A percentile compares a stretch with the other conserved stretches of the same genome.
These are phyloP conservation scores for Spencermartinsiella europaea DNA, from an alignment of 805 yeast genomes.

Conservation along the genomic window DNA sequence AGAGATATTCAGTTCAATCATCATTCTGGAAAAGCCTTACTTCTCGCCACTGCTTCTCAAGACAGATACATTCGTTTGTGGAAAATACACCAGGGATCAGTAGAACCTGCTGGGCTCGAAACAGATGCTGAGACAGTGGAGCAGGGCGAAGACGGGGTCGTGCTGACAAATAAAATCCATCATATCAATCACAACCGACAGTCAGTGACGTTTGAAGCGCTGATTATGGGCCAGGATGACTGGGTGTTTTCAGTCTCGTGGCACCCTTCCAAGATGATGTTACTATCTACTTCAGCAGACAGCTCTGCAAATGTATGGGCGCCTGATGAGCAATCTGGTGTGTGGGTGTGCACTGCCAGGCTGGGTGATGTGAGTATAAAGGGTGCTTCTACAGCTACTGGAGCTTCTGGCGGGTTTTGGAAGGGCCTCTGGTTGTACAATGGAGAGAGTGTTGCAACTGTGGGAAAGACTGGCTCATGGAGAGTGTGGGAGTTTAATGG, in stretches of 20 bases:
- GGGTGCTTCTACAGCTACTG: slow-evolving; percentile 98
- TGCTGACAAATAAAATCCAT: slow-evolving; percentile 69
- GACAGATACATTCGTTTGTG: slow-evolving; percentile 89
- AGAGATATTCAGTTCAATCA: slow-evolving; percentile 59
- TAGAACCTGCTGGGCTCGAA: slow-evolving; percentile 31
- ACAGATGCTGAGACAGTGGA: slow-evolving; percentile 42
- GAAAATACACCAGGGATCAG: slow-evolving; percentile 46
- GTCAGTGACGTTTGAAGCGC: slow-evolving; percentile 77
- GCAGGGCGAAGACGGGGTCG: slow-evolving; percentile 36
- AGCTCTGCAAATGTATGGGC: slow-evolving; percentile 92
- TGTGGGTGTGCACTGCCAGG: slow-evolving; percentile 79
- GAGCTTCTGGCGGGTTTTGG: slow-evolving; percentile 79
- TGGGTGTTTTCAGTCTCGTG: slow-evolving; percentile 87
- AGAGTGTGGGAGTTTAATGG: slow-evolving; percentile 56
- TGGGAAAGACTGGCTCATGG: slow-evolving; percentile 92
- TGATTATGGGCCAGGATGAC: slow-evolving; percentile 97
- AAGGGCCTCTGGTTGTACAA: slow-evolving; percentile 62
- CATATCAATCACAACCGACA: slow-evolving; percentile 43
- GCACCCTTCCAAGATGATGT: slow-evolving; percentile 59
- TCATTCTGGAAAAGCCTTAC: slow-evolving; percentile 35
- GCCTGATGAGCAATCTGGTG: slow-evolving; percentile 78
- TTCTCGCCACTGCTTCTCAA: slow-evolving; percentile 87
- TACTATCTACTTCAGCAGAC: slow-evolving; percentile 87
- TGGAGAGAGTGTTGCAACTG: slow-evolving; percentile 51
- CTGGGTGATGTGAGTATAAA: slow-evolving; percentile 90